Conservation (phyloP, 169 alveolate genomes). For the Plasmodium adleri region DNA sequence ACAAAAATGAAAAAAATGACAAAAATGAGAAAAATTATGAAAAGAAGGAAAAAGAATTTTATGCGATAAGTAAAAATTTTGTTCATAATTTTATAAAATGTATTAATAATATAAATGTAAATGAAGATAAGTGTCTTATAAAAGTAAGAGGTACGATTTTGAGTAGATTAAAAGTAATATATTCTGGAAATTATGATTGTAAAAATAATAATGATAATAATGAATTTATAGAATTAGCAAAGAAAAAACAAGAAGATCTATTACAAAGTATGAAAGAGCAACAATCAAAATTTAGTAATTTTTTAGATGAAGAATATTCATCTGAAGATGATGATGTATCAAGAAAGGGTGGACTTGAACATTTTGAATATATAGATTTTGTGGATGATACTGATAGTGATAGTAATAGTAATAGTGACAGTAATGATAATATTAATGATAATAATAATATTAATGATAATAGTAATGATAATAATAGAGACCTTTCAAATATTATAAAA, state of each 20-base stretch:
- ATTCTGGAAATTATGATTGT: constrained; percentile 41
- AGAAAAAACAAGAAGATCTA: constrained; percentile 38
- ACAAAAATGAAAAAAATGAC: too few species aligned
- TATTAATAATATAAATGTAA: constrained; percentile 38
- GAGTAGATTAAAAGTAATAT: constrained; percentile 23
- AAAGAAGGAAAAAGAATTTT: neutral
- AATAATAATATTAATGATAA: neutral
- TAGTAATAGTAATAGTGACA: neutral
- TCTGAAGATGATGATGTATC: constrained; percentile 14
- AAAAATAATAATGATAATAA: constrained; percentile 38
- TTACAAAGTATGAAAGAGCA: constrained; percentile 63
- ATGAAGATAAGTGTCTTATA: constrained; percentile 55
- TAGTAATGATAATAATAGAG: neutral
- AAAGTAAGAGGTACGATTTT: constrained; percentile 41
- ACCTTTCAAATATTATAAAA: neutral
- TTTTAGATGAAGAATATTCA: constrained; percentile 24
- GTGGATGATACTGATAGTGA: too few species aligned
- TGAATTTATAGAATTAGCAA: constrained; percentile 43
- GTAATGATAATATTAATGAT: neutral
- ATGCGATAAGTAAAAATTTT: constrained; percentile 7
- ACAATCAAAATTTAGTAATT: constrained; percentile 45
- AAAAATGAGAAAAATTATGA: neutral
- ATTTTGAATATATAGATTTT: too few species aligned
- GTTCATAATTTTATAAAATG: constrained; percentile 27
- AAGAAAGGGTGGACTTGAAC: neutral